A percentile compares a stretch with the other conserved stretches of the same genome.
phyloP scores from a whole-genome alignment of 108 stramenopile genomes.

The Nitzschia putrida region DNA sequence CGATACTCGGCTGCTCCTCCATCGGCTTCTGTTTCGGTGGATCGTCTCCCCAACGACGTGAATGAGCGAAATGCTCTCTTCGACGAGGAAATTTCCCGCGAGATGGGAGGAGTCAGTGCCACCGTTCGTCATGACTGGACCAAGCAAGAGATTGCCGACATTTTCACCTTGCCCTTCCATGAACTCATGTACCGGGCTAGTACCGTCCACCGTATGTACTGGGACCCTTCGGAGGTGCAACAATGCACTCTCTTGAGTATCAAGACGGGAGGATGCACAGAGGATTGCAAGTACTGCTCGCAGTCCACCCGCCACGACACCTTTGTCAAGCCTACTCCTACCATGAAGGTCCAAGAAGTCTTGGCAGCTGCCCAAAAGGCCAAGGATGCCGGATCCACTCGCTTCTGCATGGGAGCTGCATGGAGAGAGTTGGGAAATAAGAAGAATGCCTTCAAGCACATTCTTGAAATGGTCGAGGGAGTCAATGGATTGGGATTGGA shows the following conservation, averaged over 20 bases:
- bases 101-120: conserved; percentile 74
- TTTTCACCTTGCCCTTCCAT: conserved; percentile 90
- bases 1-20: conserved; percentile 22
- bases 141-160: conserved; percentile 86
- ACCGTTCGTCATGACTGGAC: conserved; percentile 92
- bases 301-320: conserved; percentile 95
- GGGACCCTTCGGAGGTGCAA: conserved; percentile 94
- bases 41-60: conserved; percentile 73
- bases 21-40: neutral
- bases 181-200: conserved; percentile 95
- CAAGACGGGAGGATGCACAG: conserved; percentile 98
- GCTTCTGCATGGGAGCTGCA: conserved; percentile 98
- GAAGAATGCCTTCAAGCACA: conserved; percentile 96
- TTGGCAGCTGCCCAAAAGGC: conserved; percentile 91
- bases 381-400: conserved; percentile 96
- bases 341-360: conserved; percentile 97
- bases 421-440: conserved; percentile 98
- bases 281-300: conserved; percentile 97
- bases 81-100: conserved; percentile 58
- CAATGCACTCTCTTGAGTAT: conserved; percentile 95
- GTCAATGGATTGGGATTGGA: conserved; percentile 94
- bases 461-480: conserved; percentile 93
- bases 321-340: conserved; percentile 97
- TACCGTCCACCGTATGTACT: conserved; percentile 96
- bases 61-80: conserved; percentile 75